Conservation (phyloP, 768 basidiomycete species). For the Lactifluus echinatus region DNA sequence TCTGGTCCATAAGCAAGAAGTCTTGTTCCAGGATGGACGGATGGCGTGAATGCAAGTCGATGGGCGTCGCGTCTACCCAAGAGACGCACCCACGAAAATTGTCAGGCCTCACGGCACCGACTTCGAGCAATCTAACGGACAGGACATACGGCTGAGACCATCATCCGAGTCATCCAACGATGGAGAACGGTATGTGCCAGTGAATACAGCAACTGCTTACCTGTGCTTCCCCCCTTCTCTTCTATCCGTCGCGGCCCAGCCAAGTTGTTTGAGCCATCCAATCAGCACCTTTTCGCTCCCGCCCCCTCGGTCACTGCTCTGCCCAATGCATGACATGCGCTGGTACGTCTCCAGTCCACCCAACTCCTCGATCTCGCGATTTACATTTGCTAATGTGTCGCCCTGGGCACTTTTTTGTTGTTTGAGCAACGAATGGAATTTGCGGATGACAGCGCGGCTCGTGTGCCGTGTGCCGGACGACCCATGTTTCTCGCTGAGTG, state of each 20-base stretch:
- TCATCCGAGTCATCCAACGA: background rate
- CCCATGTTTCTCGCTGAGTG: conserved; percentile 22
- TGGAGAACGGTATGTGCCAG: too few relatives aligned
- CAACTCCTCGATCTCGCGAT: conserved; percentile 52
- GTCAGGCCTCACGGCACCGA: conserved; percentile 79
- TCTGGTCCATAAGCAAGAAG: conserved; percentile 56
- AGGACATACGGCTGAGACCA: too few relatives aligned
- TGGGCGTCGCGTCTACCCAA: conserved; percentile 70
- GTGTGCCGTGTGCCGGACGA: conserved; percentile 48
- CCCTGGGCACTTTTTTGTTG: conserved; percentile 46
- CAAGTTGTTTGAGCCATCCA: conserved; percentile 58
- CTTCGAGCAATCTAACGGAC: conserved; percentile 68
- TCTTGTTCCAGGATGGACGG: conserved; percentile 80
- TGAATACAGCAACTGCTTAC: too few relatives aligned
- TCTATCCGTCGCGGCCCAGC: conserved; percentile 12
- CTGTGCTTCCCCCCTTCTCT: conserved; percentile 24
- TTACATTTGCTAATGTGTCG: conserved; percentile 41
- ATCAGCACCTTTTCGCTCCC: conserved; percentile 80
- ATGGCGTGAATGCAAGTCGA: conserved; percentile 81
- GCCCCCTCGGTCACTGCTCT: conserved; percentile 74
- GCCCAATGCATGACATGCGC: conserved; percentile 73
- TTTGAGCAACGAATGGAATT: conserved; percentile 76
- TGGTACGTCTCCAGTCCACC: conserved; percentile 81
- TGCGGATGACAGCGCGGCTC: conserved; percentile 66
- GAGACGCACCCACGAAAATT: conserved; percentile 59